These are phyloP conservation scores for Austropuccinia psidii DNA, from an alignment of 1,284 basidiomycete species.

Conservation along the genomic window DNA sequence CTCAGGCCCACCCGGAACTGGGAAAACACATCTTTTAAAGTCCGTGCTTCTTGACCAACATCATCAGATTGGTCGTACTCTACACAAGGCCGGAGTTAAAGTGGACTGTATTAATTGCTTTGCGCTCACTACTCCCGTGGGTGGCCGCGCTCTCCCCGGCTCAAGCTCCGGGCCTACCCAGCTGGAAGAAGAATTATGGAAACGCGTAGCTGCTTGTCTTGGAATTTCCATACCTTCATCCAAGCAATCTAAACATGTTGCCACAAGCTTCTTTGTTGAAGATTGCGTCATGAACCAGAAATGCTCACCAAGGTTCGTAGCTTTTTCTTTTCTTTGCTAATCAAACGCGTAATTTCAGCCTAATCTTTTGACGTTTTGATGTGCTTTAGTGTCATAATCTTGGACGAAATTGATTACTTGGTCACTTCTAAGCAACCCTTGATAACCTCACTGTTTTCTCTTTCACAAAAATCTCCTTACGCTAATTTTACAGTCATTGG, in stretches of 20 bases:
- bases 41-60: constrained; percentile 45
- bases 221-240: background rate
- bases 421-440: constrained; percentile 44
- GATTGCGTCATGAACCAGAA: constrained; percentile 5
- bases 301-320: background rate
- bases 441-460: constrained; percentile 47
- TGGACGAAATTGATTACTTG: constrained; percentile 51
- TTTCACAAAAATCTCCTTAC: constrained; percentile 37
- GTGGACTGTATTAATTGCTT: constrained; percentile 49
- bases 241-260: background rate
- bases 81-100: constrained; percentile 35
- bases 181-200: constrained; percentile 33
- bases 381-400: constrained; percentile 46
- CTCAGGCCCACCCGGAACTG: constrained; percentile 50
- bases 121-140: constrained; percentile 44
- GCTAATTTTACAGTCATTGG: constrained; percentile 44
- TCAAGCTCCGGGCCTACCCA: constrained; percentile 3
- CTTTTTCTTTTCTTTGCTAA: background rate
- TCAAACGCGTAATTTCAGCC: constrained; percentile 2
- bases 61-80: constrained; percentile 12
- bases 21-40: constrained; percentile 50
- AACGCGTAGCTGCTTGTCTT: constrained; percentile 9
- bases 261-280: constrained; percentile 10
- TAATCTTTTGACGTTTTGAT: constrained; percentile 34
- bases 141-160: constrained; percentile 39